Base-by-base conservation (phyloP, 495 filamentous ascomycete genomes). In the Immersiella caudata region DNA sequence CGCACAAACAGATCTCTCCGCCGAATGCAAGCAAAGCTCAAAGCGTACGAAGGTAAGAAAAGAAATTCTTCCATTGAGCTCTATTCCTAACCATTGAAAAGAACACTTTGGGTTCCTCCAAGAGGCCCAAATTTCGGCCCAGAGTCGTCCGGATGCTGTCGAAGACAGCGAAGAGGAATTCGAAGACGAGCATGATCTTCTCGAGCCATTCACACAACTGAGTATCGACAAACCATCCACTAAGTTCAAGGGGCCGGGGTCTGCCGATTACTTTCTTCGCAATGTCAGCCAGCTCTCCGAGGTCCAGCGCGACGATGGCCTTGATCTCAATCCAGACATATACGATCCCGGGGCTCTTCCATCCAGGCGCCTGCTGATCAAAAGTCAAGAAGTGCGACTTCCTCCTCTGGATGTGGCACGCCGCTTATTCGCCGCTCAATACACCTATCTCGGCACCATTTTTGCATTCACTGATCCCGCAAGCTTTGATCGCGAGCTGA, bases 361-460 rank as follows among this genome's bases (percentile, higher is more conserved):
- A 0, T 73, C 73, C 4, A 26, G 71, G 16, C 66, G 73, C 21
- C 55, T 69, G 0, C 26, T 58, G 24, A 8, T 62, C 46, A 36
- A 24, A n/a, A 61, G 5, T 26, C 55, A 64, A 24, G 40, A 6
- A 12, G 50, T 72, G 9, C 62, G 78, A 11, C 69, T 84, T 1
- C 82, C 82, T 1, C 80, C 81, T 0, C 71, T 78, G 33, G 79
- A 83, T 20, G 78, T 80, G 66, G 81, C 80, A 5, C 82, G 81
- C 60, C 75, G 80, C 4, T 72, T 83, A 0, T 84, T 82, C 62
- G 80, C 78, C 68, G 79, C 80, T 11, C 81, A 84, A 66, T 83
- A 83, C 67, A 72, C 76, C 24, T 84, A 82, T 63, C 82, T 84
- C 40, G 82, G 82, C n/a, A 83, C 82, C 29, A 84, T 84, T 35